These are phyloP conservation scores for Xylaria curta DNA, from an alignment of 495 filamentous ascomycete genomes.

Conservation along the genomic window DNA sequence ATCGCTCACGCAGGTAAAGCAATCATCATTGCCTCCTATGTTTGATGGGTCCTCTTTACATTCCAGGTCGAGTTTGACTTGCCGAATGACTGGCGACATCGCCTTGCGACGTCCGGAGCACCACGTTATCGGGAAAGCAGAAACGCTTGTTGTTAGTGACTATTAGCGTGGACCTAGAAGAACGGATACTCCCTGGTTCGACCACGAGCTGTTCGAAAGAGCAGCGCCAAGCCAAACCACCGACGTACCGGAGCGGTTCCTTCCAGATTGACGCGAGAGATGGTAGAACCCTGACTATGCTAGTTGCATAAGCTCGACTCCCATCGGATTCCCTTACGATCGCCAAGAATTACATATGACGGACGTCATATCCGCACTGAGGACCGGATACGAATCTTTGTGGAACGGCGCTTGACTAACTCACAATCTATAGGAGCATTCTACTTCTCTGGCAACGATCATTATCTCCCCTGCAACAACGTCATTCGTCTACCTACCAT, in stretches of 20 bases:
- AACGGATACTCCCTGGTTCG: constrained; percentile 16
- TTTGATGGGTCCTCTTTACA: constrained; percentile 39
- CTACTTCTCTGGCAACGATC: constrained; percentile 34
- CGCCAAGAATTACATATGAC: constrained; percentile 5
- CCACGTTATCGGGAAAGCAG: constrained; percentile 8
- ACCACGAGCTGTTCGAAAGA: background rate
- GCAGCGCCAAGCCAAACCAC: constrained; percentile 20
- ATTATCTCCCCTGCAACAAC: constrained; percentile 34
- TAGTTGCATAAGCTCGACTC: constrained; percentile 22
- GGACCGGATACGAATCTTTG: constrained; percentile 31
- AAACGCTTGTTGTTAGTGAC: constrained; percentile 24
- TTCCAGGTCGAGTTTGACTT: constrained; percentile 7
- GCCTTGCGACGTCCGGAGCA: background rate
- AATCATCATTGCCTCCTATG: constrained; percentile 58
- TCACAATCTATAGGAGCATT: constrained; percentile 35
- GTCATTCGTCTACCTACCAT: constrained; percentile 28
- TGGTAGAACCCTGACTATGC: constrained; percentile 22
- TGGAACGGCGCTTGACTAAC: constrained; percentile 3
- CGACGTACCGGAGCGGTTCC: constrained; percentile 17
- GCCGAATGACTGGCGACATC: constrained; percentile 6
- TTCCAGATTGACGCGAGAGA: background rate
- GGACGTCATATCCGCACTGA: constrained; percentile 20
- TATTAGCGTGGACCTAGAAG: constrained; percentile 12
- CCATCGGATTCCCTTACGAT: constrained; percentile 6
- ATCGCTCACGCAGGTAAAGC: constrained; percentile 60